Evolutionary conservation across 2,329 filamentous ascomycete genomes (phyloP).

Genomic region (Byssothecium circinans): DNA sequence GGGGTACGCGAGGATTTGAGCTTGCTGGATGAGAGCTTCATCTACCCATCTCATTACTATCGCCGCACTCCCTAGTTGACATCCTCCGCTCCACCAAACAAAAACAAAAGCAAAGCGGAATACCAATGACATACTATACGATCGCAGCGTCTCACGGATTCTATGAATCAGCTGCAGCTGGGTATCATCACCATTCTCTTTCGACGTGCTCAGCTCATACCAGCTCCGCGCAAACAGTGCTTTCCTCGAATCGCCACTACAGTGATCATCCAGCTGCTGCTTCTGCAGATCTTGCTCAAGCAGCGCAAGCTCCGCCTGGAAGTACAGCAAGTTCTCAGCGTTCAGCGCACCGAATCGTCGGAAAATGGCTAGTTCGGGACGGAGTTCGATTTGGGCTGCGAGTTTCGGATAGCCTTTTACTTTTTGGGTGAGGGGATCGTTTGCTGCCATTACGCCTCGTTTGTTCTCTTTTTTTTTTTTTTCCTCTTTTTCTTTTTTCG

Average conservation of each 20-base stretch:
- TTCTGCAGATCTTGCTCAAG: slow-evolving; percentile 1
- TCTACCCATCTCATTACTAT: slow-evolving; percentile 9
- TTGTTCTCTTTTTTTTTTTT: too few species aligned
- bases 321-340: slow-evolving; percentile 10
- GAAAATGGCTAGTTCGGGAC: slow-evolving; percentile 9
- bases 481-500: too few species aligned
- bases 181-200: slow-evolving; percentile 1
- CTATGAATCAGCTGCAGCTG: slow-evolving; percentile 13
- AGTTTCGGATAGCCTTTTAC: slow-evolving; percentile 10
- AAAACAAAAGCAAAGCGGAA: too few species aligned
- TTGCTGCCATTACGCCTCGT: too few species aligned
- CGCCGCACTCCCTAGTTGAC: neutral
- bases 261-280: slow-evolving; percentile 6
- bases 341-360: slow-evolving; percentile 9
- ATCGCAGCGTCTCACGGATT: slow-evolving; percentile 12
- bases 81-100: too few species aligned
- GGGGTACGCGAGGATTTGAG: slow-evolving; percentile 8
- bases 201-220: slow-evolving; percentile 4
- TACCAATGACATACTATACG: slow-evolving; percentile 22
- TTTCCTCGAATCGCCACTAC: neutral
- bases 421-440: too few species aligned
- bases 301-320: slow-evolving; percentile 5
- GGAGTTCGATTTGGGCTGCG: slow-evolving; percentile 4
- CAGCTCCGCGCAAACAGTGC: slow-evolving; percentile 4
- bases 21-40: slow-evolving; percentile 21